Evolutionary conservation across 1,139 yeast genomes (phyloP), one percentile per base, ranked within the genome.

Genomic region (Ogataea hybrid): DNA sequence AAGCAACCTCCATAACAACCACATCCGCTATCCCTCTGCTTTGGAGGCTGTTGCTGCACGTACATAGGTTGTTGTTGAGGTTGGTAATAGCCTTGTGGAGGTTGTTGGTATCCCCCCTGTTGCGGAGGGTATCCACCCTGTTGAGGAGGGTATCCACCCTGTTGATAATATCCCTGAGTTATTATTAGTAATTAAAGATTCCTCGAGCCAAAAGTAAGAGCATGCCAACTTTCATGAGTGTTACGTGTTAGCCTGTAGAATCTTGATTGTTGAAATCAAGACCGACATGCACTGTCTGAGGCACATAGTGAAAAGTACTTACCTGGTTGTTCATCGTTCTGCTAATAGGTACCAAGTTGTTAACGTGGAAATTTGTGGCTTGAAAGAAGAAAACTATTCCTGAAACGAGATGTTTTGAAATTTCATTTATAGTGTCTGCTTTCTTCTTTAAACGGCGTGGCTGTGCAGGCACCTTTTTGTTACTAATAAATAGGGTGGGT

Each of bases 41-140:
- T 44, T 17, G 44, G 56, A 7, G 51, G 55, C 28, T 46, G 56
- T 39, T 54, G 58, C 35, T 54, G 59, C 11, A 47, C 51, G 36
- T 54, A 53, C 49, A 53, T 46, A 32, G 59, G 57, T 40, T 53
- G 59, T 22, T 38, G 56, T 37, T 53, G 56, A 23, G 47, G 53
- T 34, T 50, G 49, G 41, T 50, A 46, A 41, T 50, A 28, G n/a
- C 41, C 41, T 22, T 37, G 41, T 17, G 43, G 49, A 15, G 30
- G 39, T 22, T 46, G 50, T 29, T 46, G 50, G 31, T 36, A 37
- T 21, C 41, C 41, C 8, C 41, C 41, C 25, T 38, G 42, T 16
- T 43, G 50, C 23, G 44, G 50, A 35, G 38, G 44, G 35, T 37
- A 37, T 20, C 42, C 42, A 11, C 41, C 41, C 30, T 39, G 43